Conservation (phyloP, 345 rosid genomes). For the Barbarea vulgaris region DNA sequence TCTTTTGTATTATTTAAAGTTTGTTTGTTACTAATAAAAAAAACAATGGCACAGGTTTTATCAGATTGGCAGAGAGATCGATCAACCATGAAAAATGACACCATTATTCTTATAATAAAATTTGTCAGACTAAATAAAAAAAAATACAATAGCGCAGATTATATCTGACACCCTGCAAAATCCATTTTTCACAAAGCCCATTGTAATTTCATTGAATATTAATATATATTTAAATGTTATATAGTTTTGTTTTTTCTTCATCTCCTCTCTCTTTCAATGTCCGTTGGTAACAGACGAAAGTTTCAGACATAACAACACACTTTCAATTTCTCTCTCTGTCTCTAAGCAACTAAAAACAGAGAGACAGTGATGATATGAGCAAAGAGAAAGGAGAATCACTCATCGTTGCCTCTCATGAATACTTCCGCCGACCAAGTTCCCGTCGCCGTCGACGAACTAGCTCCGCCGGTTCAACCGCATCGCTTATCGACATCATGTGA, state of each 20-base stretch:
- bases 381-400: conserved; percentile 43
- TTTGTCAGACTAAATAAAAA: background rate
- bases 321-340: background rate
- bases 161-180: conserved; percentile 31
- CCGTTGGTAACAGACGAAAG: conserved; percentile 66
- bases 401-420: conserved; percentile 70
- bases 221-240: conserved; percentile 6
- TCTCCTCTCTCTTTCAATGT: conserved; percentile 45
- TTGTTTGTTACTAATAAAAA: background rate
- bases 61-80: conserved; percentile 11
- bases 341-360: background rate
- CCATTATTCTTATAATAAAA: background rate
- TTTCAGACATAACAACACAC: conserved; percentile 21
- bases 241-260: conserved; percentile 27
- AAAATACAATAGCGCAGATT: conserved; percentile 1
- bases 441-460: conserved; percentile 44
- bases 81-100: conserved; percentile 1
- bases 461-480: conserved; percentile 68
- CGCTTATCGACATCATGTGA: conserved; percentile 88
- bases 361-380: conserved; percentile 47
- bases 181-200: conserved; percentile 14
- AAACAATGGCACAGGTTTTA: background rate
- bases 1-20: background rate
- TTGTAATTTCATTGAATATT: conserved; percentile 27
- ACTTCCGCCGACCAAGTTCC: conserved; percentile 48